Evolutionary conservation across 345 rosid species (phyloP).

Genomic region (Arabis alpina): DNA sequence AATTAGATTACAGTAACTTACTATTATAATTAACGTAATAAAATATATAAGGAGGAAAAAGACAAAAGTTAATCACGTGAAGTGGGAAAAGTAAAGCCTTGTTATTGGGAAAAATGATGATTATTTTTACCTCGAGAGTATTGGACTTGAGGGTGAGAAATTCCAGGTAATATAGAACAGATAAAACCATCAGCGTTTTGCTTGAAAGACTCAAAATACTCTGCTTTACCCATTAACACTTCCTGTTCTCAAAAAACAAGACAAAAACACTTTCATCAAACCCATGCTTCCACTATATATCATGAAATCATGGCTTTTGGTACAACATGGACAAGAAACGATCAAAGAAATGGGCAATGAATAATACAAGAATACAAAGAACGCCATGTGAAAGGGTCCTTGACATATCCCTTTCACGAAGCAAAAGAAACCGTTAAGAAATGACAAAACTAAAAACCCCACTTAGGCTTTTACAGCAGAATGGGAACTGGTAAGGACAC

Average conservation of each 20-base stretch:
- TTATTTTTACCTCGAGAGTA: constrained; percentile 82
- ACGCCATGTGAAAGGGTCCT: constrained; percentile 33
- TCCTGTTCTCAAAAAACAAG: constrained; percentile 56
- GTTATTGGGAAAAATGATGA: constrained; percentile 21
- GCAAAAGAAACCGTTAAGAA: constrained; percentile 38
- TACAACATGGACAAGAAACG: not conserved
- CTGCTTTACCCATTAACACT: constrained; percentile 94
- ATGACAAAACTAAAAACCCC: constrained; percentile 39
- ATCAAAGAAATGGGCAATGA: constrained; percentile 16
- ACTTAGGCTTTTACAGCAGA: constrained; percentile 33
- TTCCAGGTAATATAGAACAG: constrained; percentile 90
- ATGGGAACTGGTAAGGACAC: constrained; percentile 46
- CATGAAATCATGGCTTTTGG: not conserved
- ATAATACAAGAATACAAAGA: constrained; percentile 1
- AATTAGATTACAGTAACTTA: not conserved
- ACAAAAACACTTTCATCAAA: constrained; percentile 18
- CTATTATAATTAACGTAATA: constrained; percentile 5
- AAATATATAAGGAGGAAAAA: not conserved
- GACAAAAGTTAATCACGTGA: constrained; percentile 46
- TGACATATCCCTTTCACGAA: constrained; percentile 24
- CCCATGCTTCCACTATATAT: not conserved
- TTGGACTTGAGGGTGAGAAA: constrained; percentile 89
- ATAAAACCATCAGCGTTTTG: constrained; percentile 90
- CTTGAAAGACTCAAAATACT: constrained; percentile 81
- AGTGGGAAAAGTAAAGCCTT: constrained; percentile 17